Evolutionary conservation across 2,329 filamentous ascomycete genomes (phyloP).

Genomic region (Sarocladium kiliense): DNA sequence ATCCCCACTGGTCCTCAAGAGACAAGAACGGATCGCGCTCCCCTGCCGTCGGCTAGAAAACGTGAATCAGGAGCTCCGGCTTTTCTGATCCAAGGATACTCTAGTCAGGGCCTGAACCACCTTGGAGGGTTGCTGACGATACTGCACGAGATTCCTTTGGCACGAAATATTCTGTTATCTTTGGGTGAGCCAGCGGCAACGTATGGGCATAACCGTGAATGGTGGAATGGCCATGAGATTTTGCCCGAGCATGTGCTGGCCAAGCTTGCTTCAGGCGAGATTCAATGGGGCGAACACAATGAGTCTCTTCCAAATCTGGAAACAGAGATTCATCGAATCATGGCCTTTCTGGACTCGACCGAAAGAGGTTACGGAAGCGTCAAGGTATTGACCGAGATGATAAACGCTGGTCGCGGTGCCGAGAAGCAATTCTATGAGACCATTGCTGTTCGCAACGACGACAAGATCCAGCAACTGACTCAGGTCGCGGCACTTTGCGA

Average conservation of each 20-base stretch:
- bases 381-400: constrained; percentile 32
- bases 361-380: constrained; percentile 55
- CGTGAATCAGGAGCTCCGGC: constrained; percentile 40
- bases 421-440: constrained; percentile 41
- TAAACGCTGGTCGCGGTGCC: constrained; percentile 27
- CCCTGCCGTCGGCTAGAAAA: constrained; percentile 37
- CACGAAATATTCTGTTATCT: constrained; percentile 49
- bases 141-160: constrained; percentile 53
- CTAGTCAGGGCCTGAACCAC: constrained; percentile 30
- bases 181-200: constrained; percentile 33
- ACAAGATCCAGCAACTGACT: constrained; percentile 24
- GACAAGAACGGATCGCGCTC: constrained; percentile 17
- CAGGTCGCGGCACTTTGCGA: constrained; percentile 24
- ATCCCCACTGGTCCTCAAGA: constrained; percentile 32
- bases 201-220: constrained; percentile 53
- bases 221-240: constrained; percentile 57
- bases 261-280: constrained; percentile 24
- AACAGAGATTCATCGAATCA: constrained; percentile 55
- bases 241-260: constrained; percentile 30
- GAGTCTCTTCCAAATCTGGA: constrained; percentile 33
- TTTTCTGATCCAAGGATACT: constrained; percentile 39
- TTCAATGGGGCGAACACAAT: constrained; percentile 22
- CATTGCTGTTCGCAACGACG: constrained; percentile 25
- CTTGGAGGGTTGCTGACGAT: constrained; percentile 54
- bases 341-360: constrained; percentile 58